A percentile compares a stretch with the other conserved stretches of the same genome.
phyloP scores from a whole-genome alignment of 2,329 filamentous ascomycete species.

The Pseudopithomyces chartarum region DNA sequence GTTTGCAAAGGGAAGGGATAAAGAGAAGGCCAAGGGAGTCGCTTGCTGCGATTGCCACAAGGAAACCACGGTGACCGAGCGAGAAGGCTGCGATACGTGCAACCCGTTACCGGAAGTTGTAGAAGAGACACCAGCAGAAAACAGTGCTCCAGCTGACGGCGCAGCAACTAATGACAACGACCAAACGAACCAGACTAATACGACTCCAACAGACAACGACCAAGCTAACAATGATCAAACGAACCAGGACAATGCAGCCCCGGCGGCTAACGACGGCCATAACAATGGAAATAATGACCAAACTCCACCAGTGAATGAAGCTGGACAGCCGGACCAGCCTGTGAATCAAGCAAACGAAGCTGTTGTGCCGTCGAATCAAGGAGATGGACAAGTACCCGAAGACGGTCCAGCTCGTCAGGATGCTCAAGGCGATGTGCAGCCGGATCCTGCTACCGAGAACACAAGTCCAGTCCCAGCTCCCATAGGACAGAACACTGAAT shows the following conservation, averaged over 20 bases:
- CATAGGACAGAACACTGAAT: neutral
- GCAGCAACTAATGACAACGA: neutral
- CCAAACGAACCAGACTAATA: neutral
- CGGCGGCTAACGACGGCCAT: neutral
- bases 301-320: neutral
- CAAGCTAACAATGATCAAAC: neutral
- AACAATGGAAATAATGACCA: neutral
- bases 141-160: neutral
- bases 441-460: neutral
- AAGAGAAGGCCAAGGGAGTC: neutral
- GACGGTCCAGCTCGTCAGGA: neutral
- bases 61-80: neutral
- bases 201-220: neutral
- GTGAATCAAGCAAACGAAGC: neutral
- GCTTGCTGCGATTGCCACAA: neutral
- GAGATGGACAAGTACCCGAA: neutral
- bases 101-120: neutral
- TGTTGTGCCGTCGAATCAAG: neutral
- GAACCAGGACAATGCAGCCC: neutral
- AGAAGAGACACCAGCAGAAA: neutral
- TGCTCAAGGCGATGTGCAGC: neutral
- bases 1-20: neutral
- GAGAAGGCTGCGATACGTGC: constrained; percentile 2
- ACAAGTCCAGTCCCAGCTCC: neutral
- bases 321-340: neutral